Base-by-base conservation (phyloP, 2,329 filamentous ascomycete species). In the Alternaria dauci region DNA sequence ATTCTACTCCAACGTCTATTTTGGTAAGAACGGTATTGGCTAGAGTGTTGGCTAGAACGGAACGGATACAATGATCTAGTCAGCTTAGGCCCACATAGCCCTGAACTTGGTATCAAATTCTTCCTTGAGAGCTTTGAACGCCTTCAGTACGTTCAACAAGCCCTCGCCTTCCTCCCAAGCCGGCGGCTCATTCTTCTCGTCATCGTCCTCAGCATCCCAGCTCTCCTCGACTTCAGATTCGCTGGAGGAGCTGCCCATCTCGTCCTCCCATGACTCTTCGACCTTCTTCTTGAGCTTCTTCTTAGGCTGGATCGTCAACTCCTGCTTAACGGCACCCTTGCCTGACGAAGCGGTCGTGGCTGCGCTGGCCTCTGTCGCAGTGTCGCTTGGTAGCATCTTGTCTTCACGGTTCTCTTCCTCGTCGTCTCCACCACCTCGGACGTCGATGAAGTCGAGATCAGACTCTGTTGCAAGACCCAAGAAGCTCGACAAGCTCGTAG, bases 41-140 rank as follows among this genome's bases (percentile, higher is more conserved):
- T 52, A 48, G 7, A 20, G 20, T 38, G n/a, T 52, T 28, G 8
- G 28, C 32, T 23, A 47, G 8, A 30, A 20, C 23, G 26, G 12
- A 26, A 48, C 20, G 8, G n/a, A 7, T 11, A 11, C 25, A 38
- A 36, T 14, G 25, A 20, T 20, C 23, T 54, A 4, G 8, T 28
- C 36, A 38, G 28, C 36, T 32, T 73, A 89, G 73, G 87, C 85
- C 85, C 86, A 88, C 70, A 85, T 84, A 68, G 84, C 84, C 71
- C 73, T 81, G 76, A 91, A 91, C 79, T 89, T 91, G 44, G 82
- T 81, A 64, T 89, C 85, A 73, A 90, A 91, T 58, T 87, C 85
- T 28, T 80, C 78, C 70, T 85, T 84, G 63, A 91, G 71, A 68
- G 82, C 76, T 61, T 79, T 81, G 70, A 91, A 90, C 1, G 87